phyloP scores from a whole-genome alignment of 2,329 filamentous ascomycete genomes.

The Pseudogymnoascus sp. region DNA sequence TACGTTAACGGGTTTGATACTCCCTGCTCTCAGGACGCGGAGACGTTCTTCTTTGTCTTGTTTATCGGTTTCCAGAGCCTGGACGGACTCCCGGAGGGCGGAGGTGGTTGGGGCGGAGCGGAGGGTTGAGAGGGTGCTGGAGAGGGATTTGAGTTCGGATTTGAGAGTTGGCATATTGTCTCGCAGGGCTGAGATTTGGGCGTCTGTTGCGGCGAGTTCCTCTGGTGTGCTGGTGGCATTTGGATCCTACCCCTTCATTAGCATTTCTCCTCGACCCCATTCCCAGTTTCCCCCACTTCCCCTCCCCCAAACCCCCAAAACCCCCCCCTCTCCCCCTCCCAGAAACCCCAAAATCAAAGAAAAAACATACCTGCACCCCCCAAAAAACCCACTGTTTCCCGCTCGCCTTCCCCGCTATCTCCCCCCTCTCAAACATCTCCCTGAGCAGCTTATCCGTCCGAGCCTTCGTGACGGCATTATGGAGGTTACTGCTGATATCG shows the following conservation, averaged over 20 bases:
- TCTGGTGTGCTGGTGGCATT: constrained; percentile 39
- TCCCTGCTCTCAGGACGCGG: constrained; percentile 30
- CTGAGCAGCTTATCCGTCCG: constrained; percentile 52
- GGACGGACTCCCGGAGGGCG: constrained; percentile 38
- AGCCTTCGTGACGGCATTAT: constrained; percentile 45
- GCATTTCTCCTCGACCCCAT: neutral
- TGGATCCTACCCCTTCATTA: constrained; percentile 33
- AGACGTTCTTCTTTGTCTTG: constrained; percentile 33
- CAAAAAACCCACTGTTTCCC: constrained; percentile 29
- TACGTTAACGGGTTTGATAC: constrained; percentile 35
- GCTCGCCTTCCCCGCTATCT: constrained; percentile 43
- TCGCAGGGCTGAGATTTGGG: constrained; percentile 38
- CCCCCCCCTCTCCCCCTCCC: neutral
- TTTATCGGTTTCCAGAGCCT: constrained; percentile 36
- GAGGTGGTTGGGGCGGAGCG: constrained; percentile 39
- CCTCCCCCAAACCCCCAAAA: neutral
- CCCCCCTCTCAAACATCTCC: constrained; percentile 50
- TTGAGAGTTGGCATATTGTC: constrained; percentile 37
- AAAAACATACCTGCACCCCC: constrained; percentile 20
- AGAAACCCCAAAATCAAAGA: neutral
- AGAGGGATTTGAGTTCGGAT: constrained; percentile 38
- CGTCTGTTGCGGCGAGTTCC: constrained; percentile 39
- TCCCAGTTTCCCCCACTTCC: neutral
- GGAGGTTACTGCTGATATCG: constrained; percentile 52
- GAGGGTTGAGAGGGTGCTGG: constrained; percentile 33